phyloP scores from a whole-genome alignment of 2,329 filamentous ascomycete species.

The Paecilomyces formosus region DNA sequence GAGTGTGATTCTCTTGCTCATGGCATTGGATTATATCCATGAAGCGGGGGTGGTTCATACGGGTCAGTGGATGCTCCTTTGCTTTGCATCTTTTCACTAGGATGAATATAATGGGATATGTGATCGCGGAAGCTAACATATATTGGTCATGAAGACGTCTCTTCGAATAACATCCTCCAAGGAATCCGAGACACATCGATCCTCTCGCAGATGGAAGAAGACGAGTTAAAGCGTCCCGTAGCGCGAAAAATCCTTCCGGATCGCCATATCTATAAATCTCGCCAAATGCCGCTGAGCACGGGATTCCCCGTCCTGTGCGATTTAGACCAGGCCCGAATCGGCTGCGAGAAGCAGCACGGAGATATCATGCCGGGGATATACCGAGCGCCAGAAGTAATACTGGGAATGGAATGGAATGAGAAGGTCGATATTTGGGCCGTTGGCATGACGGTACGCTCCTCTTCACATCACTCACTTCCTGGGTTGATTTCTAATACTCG shows the following conservation, averaged over 20 bases:
- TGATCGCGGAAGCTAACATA: background rate
- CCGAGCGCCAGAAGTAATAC: slow-evolving; percentile 31
- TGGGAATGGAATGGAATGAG: slow-evolving; percentile 34
- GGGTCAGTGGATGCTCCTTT: background rate
- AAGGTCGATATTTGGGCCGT: slow-evolving; percentile 42
- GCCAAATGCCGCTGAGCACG: slow-evolving; percentile 43
- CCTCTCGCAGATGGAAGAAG: background rate
- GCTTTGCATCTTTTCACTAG: background rate
- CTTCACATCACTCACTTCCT: slow-evolving; percentile 1
- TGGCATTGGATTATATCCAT: slow-evolving; percentile 73
- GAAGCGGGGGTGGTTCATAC: background rate
- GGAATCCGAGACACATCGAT: background rate
- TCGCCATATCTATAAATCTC: background rate
- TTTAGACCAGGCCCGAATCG: slow-evolving; percentile 36
- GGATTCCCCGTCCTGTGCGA: slow-evolving; percentile 37
- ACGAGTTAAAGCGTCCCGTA: background rate
- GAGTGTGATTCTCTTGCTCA: slow-evolving; percentile 70
- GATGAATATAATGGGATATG: background rate
- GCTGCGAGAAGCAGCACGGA: slow-evolving; percentile 22
- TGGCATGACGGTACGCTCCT: slow-evolving; percentile 35
- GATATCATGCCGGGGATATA: slow-evolving; percentile 14
- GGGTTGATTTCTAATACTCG: too few species aligned
- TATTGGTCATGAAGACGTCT: background rate
- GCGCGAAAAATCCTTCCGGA: background rate
- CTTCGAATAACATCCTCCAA: background rate